Evolutionary conservation across 2,329 filamentous ascomycete species (phyloP), one percentile per base, ranked within the genome.

Genomic region (Paecilomyces sp.): DNA sequence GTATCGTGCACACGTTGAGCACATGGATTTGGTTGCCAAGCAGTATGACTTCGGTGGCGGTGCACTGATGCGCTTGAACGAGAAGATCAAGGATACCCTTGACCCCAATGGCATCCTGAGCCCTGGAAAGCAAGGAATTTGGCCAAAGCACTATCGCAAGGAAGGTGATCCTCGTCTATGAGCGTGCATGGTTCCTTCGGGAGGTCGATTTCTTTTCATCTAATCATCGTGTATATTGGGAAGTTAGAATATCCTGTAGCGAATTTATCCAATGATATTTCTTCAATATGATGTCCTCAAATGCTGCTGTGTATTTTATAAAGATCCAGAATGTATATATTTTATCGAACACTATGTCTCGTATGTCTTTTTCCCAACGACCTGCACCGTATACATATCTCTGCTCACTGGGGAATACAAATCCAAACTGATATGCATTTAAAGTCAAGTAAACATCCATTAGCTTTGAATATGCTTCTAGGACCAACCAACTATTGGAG

Each of bases 1-100:
- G 51, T 67, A 67, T 30, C 59, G 65, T 2, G 63, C 65, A 1
- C 65, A 67, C 41, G 55, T 67, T 18, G 61, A 62, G 1, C 62
- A 62, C 31, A 66, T 65, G 64, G 65, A 66, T 62, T 59, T 63
- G 18, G 62, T 65, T 52, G 62, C 33, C 33, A 36, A 36, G 33
- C 33, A 7, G 33, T 36, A 36, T 36, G 33, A 36, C 2, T 36
- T 36, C 13, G 8, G 8, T 12, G 33, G 33, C 9, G 33, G 33
- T 7, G 9, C 33, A 6, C 13, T 36, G 33, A 36, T 36, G 33
- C 33, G 33, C 33, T 36, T 36, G 33, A 36, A 36, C 2, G 33
- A 36, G 33, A 36, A 11, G 8, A 36, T 36, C 13, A 36, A 36
- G 33, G 33, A 36, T 3, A 36, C 33, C 2, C 33, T 36, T 3